These are phyloP conservation scores for Endocalyx cinctus DNA, from an alignment of 2,329 filamentous ascomycete genomes.

Conservation along the genomic window DNA sequence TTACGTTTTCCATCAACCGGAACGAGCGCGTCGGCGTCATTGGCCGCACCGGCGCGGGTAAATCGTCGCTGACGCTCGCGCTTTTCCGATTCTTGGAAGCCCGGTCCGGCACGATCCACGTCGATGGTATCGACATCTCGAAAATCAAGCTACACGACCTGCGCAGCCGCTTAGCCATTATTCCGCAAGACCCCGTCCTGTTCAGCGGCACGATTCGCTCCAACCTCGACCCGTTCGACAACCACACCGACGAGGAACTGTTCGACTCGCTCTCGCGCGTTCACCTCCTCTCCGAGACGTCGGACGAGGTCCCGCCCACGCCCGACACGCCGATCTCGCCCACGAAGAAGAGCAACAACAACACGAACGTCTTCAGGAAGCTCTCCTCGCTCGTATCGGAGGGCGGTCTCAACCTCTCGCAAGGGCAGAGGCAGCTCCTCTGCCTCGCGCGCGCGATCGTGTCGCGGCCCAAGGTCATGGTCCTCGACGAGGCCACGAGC, in stretches of 20 bases:
- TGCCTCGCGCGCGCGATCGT: conserved; percentile 72
- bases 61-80: conserved; percentile 70
- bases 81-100: conserved; percentile 75
- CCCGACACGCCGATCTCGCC: conserved; percentile 33
- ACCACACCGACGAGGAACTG: conserved; percentile 65
- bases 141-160: conserved; percentile 66
- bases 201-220: conserved; percentile 74
- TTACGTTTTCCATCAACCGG: conserved; percentile 61
- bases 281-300: conserved; percentile 52
- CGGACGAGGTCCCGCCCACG: conserved; percentile 30
- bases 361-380: conserved; percentile 61
- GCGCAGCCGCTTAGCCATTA: conserved; percentile 71
- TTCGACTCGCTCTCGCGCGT: conserved; percentile 66
- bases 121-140: conserved; percentile 72
- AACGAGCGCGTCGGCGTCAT: conserved; percentile 73
- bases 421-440: conserved; percentile 72
- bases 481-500: conserved; percentile 75
- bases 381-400: conserved; percentile 63
- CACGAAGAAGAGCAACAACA: conserved; percentile 35
- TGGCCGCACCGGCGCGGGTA: conserved; percentile 73
- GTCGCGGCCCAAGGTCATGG: conserved; percentile 68
- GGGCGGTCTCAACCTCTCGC: conserved; percentile 69
- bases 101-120: conserved; percentile 58
- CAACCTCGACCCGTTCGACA: conserved; percentile 73
- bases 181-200: conserved; percentile 74